These are phyloP conservation scores for Zasmidium citrigriseum DNA, from an alignment of 2,329 filamentous ascomycete genomes.

Conservation along the genomic window DNA sequence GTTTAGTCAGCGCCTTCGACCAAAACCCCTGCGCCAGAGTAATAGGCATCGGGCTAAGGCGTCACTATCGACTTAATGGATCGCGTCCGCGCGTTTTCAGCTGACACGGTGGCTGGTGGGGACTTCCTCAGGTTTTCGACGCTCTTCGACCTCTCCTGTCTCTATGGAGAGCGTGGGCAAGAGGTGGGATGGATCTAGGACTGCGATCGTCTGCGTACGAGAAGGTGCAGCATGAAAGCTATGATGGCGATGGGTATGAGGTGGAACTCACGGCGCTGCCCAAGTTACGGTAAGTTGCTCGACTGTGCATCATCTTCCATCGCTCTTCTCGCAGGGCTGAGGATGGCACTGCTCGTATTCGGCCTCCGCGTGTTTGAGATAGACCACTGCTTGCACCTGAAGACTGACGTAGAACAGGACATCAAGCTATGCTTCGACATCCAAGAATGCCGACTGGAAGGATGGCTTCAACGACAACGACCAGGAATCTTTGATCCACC, in stretches of 20 bases:
- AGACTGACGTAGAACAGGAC: conserved; percentile 1
- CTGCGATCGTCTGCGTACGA: background rate
- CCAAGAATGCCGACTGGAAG: conserved; percentile 5
- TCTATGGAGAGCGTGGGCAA: background rate
- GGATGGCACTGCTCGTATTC: background rate
- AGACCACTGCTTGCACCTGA: background rate
- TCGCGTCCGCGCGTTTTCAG: background rate
- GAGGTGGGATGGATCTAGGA: background rate
- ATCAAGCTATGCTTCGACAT: conserved; percentile 14
- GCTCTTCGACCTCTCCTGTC: too few species aligned
- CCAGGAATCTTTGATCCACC: conserved; percentile 6
- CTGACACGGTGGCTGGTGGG: background rate
- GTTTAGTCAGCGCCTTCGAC: background rate
- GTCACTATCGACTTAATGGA: background rate
- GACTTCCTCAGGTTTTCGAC: background rate
- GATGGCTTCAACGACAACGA: conserved; percentile 7
- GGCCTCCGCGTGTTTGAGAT: background rate
- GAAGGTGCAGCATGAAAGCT: background rate
- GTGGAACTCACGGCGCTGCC: conserved; percentile 13
- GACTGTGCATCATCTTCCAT: background rate
- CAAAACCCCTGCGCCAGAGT: background rate
- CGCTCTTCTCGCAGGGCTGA: background rate
- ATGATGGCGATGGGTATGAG: conserved; percentile 11
- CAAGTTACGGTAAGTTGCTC: conserved; percentile 4
- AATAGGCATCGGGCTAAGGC: background rate